A percentile compares a stretch with the other conserved stretches of the same genome.
phyloP scores from a whole-genome alignment of 495 filamentous ascomycete species.

The Penicillium diatomitis region DNA sequence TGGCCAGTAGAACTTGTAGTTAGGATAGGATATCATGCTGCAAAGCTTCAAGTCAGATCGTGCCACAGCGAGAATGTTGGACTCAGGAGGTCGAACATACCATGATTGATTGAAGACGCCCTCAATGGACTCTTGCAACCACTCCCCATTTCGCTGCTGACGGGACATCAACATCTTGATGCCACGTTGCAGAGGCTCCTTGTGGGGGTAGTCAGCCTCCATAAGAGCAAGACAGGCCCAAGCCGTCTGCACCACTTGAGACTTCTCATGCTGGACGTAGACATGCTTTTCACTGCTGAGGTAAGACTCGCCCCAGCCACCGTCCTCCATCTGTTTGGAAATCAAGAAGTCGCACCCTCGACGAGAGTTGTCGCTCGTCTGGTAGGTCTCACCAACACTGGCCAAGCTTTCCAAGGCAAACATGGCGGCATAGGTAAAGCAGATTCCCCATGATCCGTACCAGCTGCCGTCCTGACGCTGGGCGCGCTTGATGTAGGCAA shows the following conservation, averaged over 20 bases:
- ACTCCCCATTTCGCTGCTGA: conserved; percentile 83
- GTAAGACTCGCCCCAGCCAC: conserved; percentile 96
- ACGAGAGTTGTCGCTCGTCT: conserved; percentile 58
- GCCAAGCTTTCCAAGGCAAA: conserved; percentile 84
- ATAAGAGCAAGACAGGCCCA: conserved; percentile 83
- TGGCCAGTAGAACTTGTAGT: conserved; percentile 96
- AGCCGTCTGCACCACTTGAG: conserved; percentile 86
- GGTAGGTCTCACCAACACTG: conserved; percentile 72
- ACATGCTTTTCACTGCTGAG: conserved; percentile 54
- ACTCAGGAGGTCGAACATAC: conserved; percentile 31
- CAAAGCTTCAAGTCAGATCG: conserved; percentile 48
- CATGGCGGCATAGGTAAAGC: conserved; percentile 93
- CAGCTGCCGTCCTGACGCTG: conserved; percentile 82
- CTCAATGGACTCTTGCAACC: conserved; percentile 91
- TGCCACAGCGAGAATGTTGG: conserved; percentile 32
- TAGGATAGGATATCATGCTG: conserved; percentile 97
- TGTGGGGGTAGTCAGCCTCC: conserved; percentile 74
- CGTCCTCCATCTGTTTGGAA: conserved; percentile 72
- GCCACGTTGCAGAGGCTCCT: conserved; percentile 60
- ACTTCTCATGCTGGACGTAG: conserved; percentile 53
- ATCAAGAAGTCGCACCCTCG: conserved; percentile 80
- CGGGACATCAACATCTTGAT: conserved; percentile 76
- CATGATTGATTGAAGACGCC: conserved; percentile 99
- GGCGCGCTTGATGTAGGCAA: conserved; percentile 69
- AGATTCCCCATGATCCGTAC: conserved; percentile 97